A percentile compares a stretch with the other conserved stretches of the same genome.
Conservation (phyloP, 2,329 filamentous ascomycete species). For the Keithomyces neogunnii region DNA sequence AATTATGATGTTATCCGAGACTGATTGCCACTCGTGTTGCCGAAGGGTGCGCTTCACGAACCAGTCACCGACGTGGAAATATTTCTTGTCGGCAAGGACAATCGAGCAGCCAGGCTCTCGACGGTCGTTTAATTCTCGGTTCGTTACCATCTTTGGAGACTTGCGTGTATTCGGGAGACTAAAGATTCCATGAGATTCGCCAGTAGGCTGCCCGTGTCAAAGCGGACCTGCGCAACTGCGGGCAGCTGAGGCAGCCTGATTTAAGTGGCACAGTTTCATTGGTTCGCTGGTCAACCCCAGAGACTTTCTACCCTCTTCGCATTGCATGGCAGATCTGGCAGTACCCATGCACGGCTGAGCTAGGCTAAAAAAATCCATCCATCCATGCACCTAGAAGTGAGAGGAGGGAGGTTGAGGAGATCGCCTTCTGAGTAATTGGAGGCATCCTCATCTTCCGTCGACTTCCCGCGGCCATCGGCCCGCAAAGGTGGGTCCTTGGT, state of each 20-base stretch:
- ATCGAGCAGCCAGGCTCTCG: constrained; percentile 5
- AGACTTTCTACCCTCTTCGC: neutral
- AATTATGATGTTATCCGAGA: constrained; percentile 1
- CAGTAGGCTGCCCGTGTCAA: neutral
- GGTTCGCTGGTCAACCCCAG: neutral
- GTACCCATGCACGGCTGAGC: too few species aligned
- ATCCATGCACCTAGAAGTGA: too few species aligned
- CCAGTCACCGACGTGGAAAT: constrained; percentile 6
- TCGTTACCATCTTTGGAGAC: constrained; percentile 6
- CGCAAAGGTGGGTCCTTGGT: too few species aligned
- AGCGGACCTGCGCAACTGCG: neutral
- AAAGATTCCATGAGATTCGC: neutral
- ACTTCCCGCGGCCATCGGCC: too few species aligned
- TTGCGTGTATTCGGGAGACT: neutral
- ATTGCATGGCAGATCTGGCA: too few species aligned
- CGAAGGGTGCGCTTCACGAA: constrained; percentile 8
- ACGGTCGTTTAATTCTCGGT: constrained; percentile 7
- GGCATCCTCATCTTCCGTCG: too few species aligned
- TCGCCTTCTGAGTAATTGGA: too few species aligned
- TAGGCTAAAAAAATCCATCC: too few species aligned
- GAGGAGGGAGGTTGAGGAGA: too few species aligned
- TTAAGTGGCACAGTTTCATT: neutral
- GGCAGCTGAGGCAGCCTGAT: neutral
- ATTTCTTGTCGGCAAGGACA: constrained; percentile 8
- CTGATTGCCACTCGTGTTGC: constrained; percentile 6